A percentile compares a stretch with the other conserved stretches of the same genome.
Evolutionary conservation across 768 basidiomycete species (phyloP).

Genomic region (Serendipita sp.): DNA sequence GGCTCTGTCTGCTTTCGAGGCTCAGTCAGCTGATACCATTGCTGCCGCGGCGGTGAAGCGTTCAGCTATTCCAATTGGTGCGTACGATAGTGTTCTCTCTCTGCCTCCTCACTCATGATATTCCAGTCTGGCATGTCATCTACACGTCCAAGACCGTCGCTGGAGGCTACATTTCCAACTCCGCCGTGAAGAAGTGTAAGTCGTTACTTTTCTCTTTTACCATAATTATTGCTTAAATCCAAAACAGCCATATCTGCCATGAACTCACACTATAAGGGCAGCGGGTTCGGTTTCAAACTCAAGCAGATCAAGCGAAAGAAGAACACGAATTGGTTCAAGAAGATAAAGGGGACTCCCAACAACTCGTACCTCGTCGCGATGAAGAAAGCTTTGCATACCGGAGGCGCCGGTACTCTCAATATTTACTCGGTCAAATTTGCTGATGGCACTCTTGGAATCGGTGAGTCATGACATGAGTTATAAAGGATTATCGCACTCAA

Average conservation of each 20-base stretch:
- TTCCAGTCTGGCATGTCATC: constrained; percentile 38
- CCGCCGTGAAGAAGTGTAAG: not conserved
- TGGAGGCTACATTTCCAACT: not conserved
- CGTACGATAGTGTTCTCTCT: not conserved
- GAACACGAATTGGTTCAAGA: not conserved
- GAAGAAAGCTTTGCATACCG: not conserved
- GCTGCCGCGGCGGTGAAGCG: too few species aligned
- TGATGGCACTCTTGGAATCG: not conserved
- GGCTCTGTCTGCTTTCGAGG: too few species aligned
- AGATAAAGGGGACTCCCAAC: not conserved
- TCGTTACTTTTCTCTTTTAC: not conserved
- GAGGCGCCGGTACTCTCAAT: not conserved
- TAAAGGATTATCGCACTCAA: not conserved
- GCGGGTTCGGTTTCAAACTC: not conserved
- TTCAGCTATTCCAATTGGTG: not conserved
- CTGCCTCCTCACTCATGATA: not conserved
- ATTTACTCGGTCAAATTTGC: not conserved
- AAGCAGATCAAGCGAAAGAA: not conserved
- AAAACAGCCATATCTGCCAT: not conserved
- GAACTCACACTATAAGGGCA: not conserved
- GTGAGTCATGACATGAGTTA: too few species aligned
- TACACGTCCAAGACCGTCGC: constrained; percentile 19
- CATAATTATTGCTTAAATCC: not conserved
- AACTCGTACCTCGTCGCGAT: not conserved
- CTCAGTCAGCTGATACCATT: too few species aligned